Evolutionary conservation across 306 rosid species (phyloP).

Genomic region (Hippophae rhamnoides): DNA sequence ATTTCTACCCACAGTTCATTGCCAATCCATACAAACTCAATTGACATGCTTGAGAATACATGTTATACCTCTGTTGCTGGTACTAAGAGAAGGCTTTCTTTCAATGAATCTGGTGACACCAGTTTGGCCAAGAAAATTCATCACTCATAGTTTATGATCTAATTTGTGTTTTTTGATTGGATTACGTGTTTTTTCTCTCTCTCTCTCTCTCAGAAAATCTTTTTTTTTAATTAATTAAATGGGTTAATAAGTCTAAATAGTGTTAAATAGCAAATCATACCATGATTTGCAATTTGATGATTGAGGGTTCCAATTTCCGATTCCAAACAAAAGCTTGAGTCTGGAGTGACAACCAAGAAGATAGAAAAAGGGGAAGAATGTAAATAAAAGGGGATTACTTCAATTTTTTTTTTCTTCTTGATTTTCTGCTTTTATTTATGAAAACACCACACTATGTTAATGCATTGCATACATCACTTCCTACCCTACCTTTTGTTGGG

Average conservation of each 20-base stretch:
- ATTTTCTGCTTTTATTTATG: constrained; percentile 12
- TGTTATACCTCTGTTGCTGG: constrained; percentile 33
- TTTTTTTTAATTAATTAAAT: constrained; percentile 31
- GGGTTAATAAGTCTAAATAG: constrained; percentile 42
- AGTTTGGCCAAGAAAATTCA: constrained; percentile 36
- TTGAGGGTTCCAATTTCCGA: constrained; percentile 57
- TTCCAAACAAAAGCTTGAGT: constrained; percentile 37
- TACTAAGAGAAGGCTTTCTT: constrained; percentile 68
- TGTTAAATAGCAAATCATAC: constrained; percentile 35
- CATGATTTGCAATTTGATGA: constrained; percentile 49
- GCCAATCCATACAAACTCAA: constrained; percentile 29
- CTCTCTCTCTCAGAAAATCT: constrained; percentile 16
- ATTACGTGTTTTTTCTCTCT: constrained; percentile 29
- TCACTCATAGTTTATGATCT: constrained; percentile 29
- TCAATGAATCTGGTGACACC: constrained; percentile 34
- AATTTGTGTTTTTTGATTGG: constrained; percentile 41
- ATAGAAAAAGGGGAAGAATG: constrained; percentile 35
- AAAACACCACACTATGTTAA: no score
- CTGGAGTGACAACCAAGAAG: constrained; percentile 38
- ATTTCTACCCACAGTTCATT: constrained; percentile 22
- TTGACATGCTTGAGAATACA: constrained; percentile 36
- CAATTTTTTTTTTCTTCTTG: constrained; percentile 18
- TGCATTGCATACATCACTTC: constrained; percentile 21
- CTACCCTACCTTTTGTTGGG: constrained; percentile 45
- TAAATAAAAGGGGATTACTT: constrained; percentile 38